These are phyloP conservation scores for Candida khao-thaluensis DNA, from an alignment of 805 yeast genomes.

Conservation along the genomic window DNA sequence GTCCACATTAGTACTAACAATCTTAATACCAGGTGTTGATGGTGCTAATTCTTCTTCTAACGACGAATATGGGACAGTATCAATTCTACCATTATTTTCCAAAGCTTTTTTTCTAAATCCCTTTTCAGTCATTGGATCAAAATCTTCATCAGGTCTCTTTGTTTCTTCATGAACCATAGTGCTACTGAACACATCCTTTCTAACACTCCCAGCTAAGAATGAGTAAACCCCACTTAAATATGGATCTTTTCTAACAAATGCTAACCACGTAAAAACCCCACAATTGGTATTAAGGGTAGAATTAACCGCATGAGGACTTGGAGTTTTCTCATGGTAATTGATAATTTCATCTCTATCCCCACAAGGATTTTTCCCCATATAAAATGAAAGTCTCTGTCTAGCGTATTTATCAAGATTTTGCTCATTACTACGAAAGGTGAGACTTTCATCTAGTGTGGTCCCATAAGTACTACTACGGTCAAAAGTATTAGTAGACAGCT, in stretches of 20 bases:
- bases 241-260: constrained; percentile 48
- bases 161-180: background rate
- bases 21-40: background rate
- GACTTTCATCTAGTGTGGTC: too few relatives aligned
- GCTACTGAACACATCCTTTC: background rate
- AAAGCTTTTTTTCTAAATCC: constrained; percentile 25
- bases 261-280: constrained; percentile 54
- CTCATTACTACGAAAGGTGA: background rate
- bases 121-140: constrained; percentile 14
- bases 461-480: too few relatives aligned
- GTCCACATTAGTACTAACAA: constrained; percentile 1
- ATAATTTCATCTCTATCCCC: constrained; percentile 31
- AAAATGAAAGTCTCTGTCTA: constrained; percentile 3
- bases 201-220: background rate
- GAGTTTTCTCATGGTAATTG: constrained; percentile 41
- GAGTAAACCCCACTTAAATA: constrained; percentile 3
- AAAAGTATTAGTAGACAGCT: too few relatives aligned
- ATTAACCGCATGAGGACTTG: constrained; percentile 42
- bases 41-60: constrained; percentile 1
- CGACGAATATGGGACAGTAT: constrained; percentile 20
- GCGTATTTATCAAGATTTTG: background rate
- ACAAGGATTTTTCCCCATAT: constrained; percentile 25
- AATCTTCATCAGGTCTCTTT: background rate
- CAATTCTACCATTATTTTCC: constrained; percentile 25
- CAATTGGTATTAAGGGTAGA: constrained; percentile 41